A percentile compares a stretch with the other conserved stretches of the same genome.
phyloP scores from a whole-genome alignment of 2,329 filamentous ascomycete genomes.

The Biscogniauxia marginata region DNA sequence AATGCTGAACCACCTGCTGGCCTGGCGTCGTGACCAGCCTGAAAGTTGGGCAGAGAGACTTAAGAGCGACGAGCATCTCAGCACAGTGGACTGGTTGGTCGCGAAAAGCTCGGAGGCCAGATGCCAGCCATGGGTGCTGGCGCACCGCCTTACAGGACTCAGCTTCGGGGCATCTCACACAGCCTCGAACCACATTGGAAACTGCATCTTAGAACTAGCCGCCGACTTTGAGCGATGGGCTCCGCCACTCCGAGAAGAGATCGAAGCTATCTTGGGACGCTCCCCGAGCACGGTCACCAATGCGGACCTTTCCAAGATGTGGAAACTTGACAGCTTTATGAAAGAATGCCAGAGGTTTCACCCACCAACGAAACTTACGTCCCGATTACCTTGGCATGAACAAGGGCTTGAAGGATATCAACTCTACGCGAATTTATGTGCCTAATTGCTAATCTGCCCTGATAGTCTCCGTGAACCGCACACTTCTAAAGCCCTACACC shows the following conservation, averaged over 20 bases:
- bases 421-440: too few species aligned
- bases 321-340: constrained; percentile 17
- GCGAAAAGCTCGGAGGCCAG: constrained; percentile 1
- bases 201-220: constrained; percentile 10
- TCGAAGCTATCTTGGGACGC: constrained; percentile 3
- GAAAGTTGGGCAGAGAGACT: constrained; percentile 4
- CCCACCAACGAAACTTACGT: constrained; percentile 10
- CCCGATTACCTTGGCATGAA: too few species aligned
- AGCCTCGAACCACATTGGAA: constrained; percentile 10
- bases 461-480: constrained; percentile 13
- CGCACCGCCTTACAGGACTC: constrained; percentile 9
- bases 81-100: constrained; percentile 9
- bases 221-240: constrained; percentile 10
- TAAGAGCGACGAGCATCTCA: constrained; percentile 3
- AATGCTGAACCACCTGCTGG: constrained; percentile 1
- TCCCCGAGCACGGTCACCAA: constrained; percentile 3
- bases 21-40: constrained; percentile 7
- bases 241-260: constrained; percentile 11
- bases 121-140: background rate
- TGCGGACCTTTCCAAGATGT: constrained; percentile 12
- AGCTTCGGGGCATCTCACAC: constrained; percentile 14
- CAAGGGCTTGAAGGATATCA: too few species aligned
- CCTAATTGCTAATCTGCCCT: background rate
- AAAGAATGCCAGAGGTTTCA: constrained; percentile 15
- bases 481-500: constrained; percentile 3